A percentile compares a stretch with the other conserved stretches of the same genome.
Conservation (phyloP, 352 stramenopile species). For the Globisporangium solare region DNA sequence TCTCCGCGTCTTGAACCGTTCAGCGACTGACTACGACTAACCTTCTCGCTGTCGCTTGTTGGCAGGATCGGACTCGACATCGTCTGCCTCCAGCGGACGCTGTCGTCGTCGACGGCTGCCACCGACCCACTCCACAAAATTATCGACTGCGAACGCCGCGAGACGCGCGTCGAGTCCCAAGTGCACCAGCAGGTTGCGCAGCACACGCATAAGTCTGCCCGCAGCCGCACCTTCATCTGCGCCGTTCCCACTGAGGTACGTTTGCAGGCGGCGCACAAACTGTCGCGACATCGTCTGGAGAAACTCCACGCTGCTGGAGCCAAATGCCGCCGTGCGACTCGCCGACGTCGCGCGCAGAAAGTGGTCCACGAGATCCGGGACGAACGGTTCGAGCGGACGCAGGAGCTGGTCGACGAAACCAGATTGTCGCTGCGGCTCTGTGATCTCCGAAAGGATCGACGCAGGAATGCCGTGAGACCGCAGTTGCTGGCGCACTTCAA, state of each 20-base stretch:
- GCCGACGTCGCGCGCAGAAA: conserved; percentile 59
- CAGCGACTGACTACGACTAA: not conserved
- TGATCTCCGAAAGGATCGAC: conserved; percentile 27
- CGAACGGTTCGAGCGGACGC: conserved; percentile 45
- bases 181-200: conserved; percentile 31
- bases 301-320: conserved; percentile 39
- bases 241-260: conserved; percentile 27
- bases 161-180: conserved; percentile 39
- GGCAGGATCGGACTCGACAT: conserved; percentile 6
- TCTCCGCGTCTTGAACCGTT: too few species aligned
- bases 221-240: not conserved
- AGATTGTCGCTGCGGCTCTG: conserved; percentile 16
- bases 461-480: conserved; percentile 27
- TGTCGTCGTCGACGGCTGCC: conserved; percentile 10
- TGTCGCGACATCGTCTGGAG: conserved; percentile 46
- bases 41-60: conserved; percentile 34
- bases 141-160: conserved; percentile 40
- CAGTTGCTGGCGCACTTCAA: conserved; percentile 44
- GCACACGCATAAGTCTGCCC: conserved; percentile 25
- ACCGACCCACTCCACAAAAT: conserved; percentile 30
- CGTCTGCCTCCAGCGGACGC: not conserved
- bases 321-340: conserved; percentile 44
- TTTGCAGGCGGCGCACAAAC: conserved; percentile 36
- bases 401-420: conserved; percentile 42
- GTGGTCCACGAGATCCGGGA: conserved; percentile 48